These are phyloP conservation scores for Lachnellula occidentalis DNA, from an alignment of 2,329 filamentous ascomycete species.

Conservation along the genomic window DNA sequence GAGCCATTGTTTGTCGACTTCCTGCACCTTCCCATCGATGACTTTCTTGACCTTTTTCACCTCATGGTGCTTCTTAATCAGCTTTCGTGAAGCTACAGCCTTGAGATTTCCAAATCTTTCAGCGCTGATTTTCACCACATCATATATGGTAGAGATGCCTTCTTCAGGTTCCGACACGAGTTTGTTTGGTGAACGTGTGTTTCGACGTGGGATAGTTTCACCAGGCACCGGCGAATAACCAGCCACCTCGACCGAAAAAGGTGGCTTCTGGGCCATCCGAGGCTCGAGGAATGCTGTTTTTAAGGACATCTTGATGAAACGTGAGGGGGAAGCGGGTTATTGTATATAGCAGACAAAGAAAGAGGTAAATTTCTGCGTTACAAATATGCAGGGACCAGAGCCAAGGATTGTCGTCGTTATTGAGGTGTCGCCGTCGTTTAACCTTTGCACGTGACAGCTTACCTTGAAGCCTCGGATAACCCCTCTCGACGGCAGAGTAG, in stretches of 20 bases:
- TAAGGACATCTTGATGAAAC: conserved; percentile 10
- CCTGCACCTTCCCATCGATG: conserved; percentile 68
- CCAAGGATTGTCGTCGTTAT: too few relatives aligned
- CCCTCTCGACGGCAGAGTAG: too few relatives aligned
- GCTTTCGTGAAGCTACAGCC: conserved; percentile 60
- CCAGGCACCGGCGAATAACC: conserved; percentile 51
- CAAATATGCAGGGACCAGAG: too few relatives aligned
- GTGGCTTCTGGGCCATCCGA: conserved; percentile 36
- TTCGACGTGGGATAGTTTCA: conserved; percentile 61
- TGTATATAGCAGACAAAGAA: neutral
- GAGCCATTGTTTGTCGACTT: conserved; percentile 80
- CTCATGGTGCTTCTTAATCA: conserved; percentile 70
- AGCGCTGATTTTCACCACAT: conserved; percentile 63
- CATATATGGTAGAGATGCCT: conserved; percentile 49
- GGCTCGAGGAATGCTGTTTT: conserved; percentile 15
- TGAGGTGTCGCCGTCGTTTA: too few relatives aligned
- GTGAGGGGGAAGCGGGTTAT: neutral
- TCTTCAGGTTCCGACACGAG: conserved; percentile 40
- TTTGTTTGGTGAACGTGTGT: conserved; percentile 48
- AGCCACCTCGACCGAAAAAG: conserved; percentile 56
- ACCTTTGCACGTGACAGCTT: too few relatives aligned
- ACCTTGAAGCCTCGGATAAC: too few relatives aligned
- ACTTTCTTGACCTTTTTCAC: conserved; percentile 85
- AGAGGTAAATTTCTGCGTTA: neutral
- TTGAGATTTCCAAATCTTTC: conserved; percentile 56